A percentile compares a stretch with the other conserved stretches of the same genome.
Evolutionary conservation across 2,329 filamentous ascomycete species (phyloP).

Genomic region (Pseudogymnoascus verrucosus): DNA sequence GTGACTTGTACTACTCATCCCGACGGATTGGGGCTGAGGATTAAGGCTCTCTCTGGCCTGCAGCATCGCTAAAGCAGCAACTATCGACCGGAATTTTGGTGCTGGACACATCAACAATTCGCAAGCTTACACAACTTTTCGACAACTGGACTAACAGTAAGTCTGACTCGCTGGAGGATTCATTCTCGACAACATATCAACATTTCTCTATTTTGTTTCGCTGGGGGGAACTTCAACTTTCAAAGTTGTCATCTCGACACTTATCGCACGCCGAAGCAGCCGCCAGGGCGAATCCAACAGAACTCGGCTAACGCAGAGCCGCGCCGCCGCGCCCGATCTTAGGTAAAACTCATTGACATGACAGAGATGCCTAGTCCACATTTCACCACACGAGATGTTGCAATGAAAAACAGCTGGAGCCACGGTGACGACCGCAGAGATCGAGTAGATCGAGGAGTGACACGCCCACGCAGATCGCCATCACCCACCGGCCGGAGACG

Average conservation of each 20-base stretch:
- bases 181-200: background rate
- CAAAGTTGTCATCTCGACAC: background rate
- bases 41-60: background rate
- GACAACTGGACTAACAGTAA: background rate
- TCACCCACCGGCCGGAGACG: slow-evolving; percentile 29
- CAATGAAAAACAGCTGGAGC: slow-evolving; percentile 36
- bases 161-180: slow-evolving; percentile 4
- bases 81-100: background rate
- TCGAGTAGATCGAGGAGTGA: slow-evolving; percentile 33
- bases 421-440: slow-evolving; percentile 35
- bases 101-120: background rate
- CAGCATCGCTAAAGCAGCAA: background rate
- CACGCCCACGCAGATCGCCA: slow-evolving; percentile 28
- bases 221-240: background rate
- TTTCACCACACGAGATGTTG: slow-evolving; percentile 30
- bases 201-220: background rate
- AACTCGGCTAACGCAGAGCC: slow-evolving; percentile 5
- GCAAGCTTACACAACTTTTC: background rate
- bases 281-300: slow-evolving; percentile 5
- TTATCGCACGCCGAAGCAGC: slow-evolving; percentile 1
- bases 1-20: slow-evolving; percentile 7
- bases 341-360: slow-evolving; percentile 7
- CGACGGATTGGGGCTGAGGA: background rate
- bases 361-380: slow-evolving; percentile 12
- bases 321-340: slow-evolving; percentile 4